Evolutionary conservation across 1,284 basidiomycete genomes (phyloP), one percentile per base, ranked within the genome.

Genomic region (Tetrapyrgos nigripes): DNA sequence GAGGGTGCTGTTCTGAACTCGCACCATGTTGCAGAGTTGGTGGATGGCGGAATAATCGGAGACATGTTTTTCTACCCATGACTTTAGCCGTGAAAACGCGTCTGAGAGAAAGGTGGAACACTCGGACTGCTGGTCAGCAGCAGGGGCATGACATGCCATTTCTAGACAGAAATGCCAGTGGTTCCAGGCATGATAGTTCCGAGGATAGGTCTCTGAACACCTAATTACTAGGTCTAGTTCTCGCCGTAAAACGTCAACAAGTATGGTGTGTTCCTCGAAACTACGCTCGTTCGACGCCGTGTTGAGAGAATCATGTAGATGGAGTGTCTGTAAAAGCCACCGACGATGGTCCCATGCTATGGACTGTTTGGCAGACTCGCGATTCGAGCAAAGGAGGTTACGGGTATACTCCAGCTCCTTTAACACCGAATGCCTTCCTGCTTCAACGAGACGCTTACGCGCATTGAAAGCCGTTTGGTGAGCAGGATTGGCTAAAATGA

Each of bases 181-280:
- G 3, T 73, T 69, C 88, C 88, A 89, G 10, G 85, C 86, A 66
- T 86, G 82, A 66, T 89, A 90, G 64, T 89, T 90, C 27, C 88
- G 80, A 9, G 85, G 83, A 66, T 89, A 87, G 5, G 76, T 66
- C 64, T 85, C 82, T 70, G 83, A 85, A 43, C 86, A 82, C 44
- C 69, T 70, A 35, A 76, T 70, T 19, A 78, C 70, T 50, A 84
- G 62, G 1, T 66, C 65, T 29, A 88, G 71, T 68, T 90, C 88
- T 21, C 67, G 59, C 43, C 65, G 66, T 47, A 85, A 64, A 19
- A 62, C 64, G 0, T 69, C 66, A 14, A 71, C 64, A 29, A 76
- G 67, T 54, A 79, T 37, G 47, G 9, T 35, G 66, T 53, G 19
- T n/a, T n/a, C n/a, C n/a, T n/a, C n/a, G n/a, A n/a, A n/a, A n/a